A percentile compares a stretch with the other conserved stretches of the same genome.
These are phyloP conservation scores for Ustilago xerochloae DNA, from an alignment of 1,284 basidiomycete species.

Conservation along the genomic window DNA sequence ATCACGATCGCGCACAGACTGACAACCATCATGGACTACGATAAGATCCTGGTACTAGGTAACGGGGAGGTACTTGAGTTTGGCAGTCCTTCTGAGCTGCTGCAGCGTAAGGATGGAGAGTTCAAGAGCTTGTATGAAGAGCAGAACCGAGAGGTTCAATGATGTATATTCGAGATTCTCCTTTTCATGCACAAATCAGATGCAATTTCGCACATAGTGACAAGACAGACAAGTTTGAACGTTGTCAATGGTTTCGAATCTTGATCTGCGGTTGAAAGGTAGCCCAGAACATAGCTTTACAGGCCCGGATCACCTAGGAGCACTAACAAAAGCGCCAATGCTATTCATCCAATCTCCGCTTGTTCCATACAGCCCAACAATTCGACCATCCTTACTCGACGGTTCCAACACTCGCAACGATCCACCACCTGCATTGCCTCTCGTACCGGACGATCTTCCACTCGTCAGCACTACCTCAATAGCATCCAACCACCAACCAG, in stretches of 20 bases:
- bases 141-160: slow-evolving; percentile 19
- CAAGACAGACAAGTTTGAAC: too few relatives aligned
- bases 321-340: slow-evolving; percentile 18
- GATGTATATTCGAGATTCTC: too few relatives aligned
- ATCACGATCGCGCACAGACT: slow-evolving; percentile 73
- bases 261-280: too few relatives aligned
- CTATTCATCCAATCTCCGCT: slow-evolving; percentile 40
- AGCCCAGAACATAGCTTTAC: too few relatives aligned
- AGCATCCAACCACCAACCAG: slow-evolving; percentile 50
- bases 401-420: slow-evolving; percentile 35
- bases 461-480: slow-evolving; percentile 33
- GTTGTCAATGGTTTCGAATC: too few relatives aligned
- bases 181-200: too few relatives aligned
- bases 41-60: slow-evolving; percentile 80
- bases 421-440: slow-evolving; percentile 35
- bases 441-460: slow-evolving; percentile 32
- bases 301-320: too few relatives aligned
- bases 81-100: slow-evolving; percentile 26
- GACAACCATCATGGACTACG: slow-evolving; percentile 78
- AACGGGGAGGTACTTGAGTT: slow-evolving; percentile 77
- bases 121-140: slow-evolving; percentile 35
- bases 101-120: slow-evolving; percentile 14
- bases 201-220: too few relatives aligned
- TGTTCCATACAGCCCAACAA: slow-evolving; percentile 35
- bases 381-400: slow-evolving; percentile 9